Evolutionary conservation across 257 asterid species (phyloP), one percentile per base, ranked within the genome.

Genomic region (Linderniella brevidens): DNA sequence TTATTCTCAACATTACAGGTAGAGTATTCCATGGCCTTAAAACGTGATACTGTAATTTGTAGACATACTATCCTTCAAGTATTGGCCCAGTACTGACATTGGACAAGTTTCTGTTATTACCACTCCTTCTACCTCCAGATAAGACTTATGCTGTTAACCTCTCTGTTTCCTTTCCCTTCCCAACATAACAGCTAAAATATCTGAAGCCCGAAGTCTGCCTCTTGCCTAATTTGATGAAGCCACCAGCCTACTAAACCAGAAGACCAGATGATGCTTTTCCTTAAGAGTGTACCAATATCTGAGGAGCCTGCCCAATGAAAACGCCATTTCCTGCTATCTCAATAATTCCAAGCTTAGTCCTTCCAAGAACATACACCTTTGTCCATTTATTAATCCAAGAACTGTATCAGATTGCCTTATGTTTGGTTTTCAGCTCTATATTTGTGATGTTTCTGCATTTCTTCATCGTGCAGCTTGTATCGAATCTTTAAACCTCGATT

Each of bases 231-330:
- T 73, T 69, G 87, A 65, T 65, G 87, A 80, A 77, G 81, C 93
- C 93, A 72, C 75, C 78, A 62, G 93, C 87, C 94, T 73, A 70
- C 94, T 73, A 70, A 84, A 85, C 94, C 97, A 49, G 96, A 77
- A 71, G 98, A 65, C 83, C 92, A 70, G 95, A 72, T 74, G 92
- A 78, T 70, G 92, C 83, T 81, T 78, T 73, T 68, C 70, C 64
- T 64, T 78, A 76, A 69, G 68, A 68, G 32, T 25, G 83, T 80
- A 70, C 88, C 92, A 75, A 59, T 71, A 68, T 60, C 79, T 68
- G 93, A 66, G 71, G 93, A 72, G 61, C 68, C 60, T 74, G 65
- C 83, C 86, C 63, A 50, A 60, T 71, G 62, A 82, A 66, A 68
- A 50, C 67, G 67, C 84, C 83, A 73, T 63, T 64, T 55, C 92